phyloP scores from a whole-genome alignment of 345 rosid genomes.

The Eucalyptus pauciflora region DNA sequence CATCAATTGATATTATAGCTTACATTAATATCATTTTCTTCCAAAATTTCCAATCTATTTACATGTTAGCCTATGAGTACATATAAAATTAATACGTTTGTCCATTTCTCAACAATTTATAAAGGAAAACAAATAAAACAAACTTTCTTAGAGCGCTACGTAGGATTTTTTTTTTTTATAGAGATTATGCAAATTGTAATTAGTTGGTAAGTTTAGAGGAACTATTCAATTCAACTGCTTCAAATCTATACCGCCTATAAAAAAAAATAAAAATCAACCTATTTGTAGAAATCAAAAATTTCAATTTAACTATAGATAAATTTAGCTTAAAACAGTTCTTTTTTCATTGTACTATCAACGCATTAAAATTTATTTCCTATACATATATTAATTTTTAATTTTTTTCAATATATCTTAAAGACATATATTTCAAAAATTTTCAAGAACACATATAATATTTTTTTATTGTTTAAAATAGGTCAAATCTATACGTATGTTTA shows the following conservation, averaged over 20 bases:
- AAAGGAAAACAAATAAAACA: neutral
- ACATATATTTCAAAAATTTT: neutral
- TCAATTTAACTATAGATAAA: neutral
- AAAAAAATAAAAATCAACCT: neutral
- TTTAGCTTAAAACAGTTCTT: neutral
- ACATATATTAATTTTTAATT: neutral
- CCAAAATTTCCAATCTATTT: neutral
- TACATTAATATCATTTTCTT: neutral
- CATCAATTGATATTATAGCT: too few relatives aligned
- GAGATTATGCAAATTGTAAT: neutral
- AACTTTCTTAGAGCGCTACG: neutral
- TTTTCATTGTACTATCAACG: neutral
- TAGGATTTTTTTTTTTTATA: too few relatives aligned
- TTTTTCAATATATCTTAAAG: neutral
- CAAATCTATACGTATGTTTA: neutral
- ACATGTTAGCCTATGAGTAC: neutral
- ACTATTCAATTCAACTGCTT: neutral
- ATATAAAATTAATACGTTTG: neutral
- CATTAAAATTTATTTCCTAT: neutral
- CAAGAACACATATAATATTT: neutral
- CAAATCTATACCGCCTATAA: neutral
- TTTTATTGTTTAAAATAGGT: neutral
- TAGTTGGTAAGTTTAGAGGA: neutral
- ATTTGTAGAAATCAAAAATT: too few relatives aligned
- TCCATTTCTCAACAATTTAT: neutral